These are phyloP conservation scores for Sporothrix humicola DNA, from an alignment of 2,329 filamentous ascomycete genomes.

Conservation along the genomic window DNA sequence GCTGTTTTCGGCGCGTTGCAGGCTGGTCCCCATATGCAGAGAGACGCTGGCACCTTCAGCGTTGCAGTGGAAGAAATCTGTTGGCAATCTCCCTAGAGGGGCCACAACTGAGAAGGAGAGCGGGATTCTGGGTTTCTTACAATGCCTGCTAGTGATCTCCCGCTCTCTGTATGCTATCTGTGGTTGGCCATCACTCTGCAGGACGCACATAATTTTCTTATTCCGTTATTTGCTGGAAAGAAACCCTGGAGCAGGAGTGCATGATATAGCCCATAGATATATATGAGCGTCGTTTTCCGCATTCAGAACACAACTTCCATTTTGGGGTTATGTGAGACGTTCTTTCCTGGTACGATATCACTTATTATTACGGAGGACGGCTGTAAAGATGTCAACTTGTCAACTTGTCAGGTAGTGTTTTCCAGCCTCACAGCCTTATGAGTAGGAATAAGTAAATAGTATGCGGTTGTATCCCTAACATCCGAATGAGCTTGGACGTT, in stretches of 20 bases:
- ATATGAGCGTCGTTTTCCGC: not conserved
- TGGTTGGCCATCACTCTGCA: not conserved
- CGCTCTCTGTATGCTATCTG: not conserved
- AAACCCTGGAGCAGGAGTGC: not conserved
- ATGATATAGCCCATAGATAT: not conserved
- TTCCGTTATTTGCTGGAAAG: not conserved
- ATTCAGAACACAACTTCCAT: not conserved
- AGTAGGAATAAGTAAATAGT: too few relatives aligned
- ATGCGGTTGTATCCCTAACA: not conserved
- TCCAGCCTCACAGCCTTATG: conserved; percentile 20
- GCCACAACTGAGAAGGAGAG: not conserved
- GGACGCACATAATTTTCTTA: not conserved
- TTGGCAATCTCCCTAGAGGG: conserved; percentile 7
- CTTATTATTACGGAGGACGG: too few relatives aligned
- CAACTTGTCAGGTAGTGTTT: conserved; percentile 8
- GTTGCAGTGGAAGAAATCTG: conserved; percentile 19
- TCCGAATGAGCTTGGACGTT: not conserved
- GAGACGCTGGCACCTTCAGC: not conserved
- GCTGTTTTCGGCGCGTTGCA: conserved; percentile 27
- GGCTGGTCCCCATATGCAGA: conserved; percentile 2
- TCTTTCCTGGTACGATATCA: not conserved
- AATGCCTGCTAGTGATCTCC: not conserved
- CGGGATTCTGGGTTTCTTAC: not conserved
- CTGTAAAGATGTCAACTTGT: too few relatives aligned
- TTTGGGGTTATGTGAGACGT: not conserved